phyloP scores from a whole-genome alignment of 2,329 filamentous ascomycete genomes.

The Ophiostoma sp. region DNA sequence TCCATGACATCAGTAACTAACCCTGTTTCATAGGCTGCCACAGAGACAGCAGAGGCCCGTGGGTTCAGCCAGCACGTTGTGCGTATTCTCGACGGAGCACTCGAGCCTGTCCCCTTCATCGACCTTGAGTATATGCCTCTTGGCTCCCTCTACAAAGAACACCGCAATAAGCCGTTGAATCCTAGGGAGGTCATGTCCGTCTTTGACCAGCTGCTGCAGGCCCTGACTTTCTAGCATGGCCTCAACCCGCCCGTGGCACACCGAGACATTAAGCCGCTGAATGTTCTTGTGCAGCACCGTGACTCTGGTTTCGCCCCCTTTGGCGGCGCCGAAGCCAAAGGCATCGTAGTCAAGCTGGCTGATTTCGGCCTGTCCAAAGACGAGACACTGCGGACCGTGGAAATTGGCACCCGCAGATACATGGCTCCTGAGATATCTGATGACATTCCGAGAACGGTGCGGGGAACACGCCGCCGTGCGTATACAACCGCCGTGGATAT shows the following conservation, averaged over 20 bases:
- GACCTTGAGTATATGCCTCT: neutral
- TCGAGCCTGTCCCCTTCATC: neutral
- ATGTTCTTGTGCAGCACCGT: neutral
- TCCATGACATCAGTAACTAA: too few species aligned
- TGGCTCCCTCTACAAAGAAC: neutral
- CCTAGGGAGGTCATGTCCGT: neutral
- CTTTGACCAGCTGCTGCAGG: slow-evolving; percentile 1
- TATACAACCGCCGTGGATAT: neutral
- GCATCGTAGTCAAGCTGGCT: neutral
- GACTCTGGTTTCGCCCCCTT: neutral
- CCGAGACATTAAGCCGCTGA: neutral
- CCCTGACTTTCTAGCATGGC: neutral
- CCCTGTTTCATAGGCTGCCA: neutral
- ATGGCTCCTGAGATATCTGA: neutral
- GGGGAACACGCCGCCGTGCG: neutral
- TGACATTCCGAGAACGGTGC: neutral
- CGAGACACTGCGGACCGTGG: neutral
- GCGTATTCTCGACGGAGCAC: neutral
- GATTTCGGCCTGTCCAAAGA: slow-evolving; percentile 1
- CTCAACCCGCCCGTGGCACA: neutral
- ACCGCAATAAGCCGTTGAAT: neutral
- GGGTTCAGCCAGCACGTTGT: neutral
- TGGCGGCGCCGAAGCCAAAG: neutral
- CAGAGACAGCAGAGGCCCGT: neutral
- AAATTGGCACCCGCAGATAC: neutral